Conservation (phyloP, 495 filamentous ascomycete species). For the Neurospora tetrasperma region DNA sequence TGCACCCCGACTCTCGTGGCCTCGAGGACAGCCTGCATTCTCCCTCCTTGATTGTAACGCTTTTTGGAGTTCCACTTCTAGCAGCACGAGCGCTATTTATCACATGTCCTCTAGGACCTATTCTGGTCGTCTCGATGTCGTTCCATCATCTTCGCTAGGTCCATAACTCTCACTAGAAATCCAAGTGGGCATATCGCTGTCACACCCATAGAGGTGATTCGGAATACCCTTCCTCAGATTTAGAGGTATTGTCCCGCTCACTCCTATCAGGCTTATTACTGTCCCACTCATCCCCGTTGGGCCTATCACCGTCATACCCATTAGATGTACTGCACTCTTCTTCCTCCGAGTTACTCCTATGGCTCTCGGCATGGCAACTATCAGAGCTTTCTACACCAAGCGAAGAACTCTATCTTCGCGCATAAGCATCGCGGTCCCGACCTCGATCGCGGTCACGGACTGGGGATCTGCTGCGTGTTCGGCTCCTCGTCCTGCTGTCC, state of each 20-base stretch:
- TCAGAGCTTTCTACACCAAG: neutral
- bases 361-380: neutral
- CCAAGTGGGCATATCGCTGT: neutral
- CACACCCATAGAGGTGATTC: neutral
- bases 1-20: neutral
- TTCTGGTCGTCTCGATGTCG: too few relatives aligned
- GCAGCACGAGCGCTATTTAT: too few relatives aligned
- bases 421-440: slow-evolving; percentile 33
- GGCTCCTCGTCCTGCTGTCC: slow-evolving; percentile 35
- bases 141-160: too few relatives aligned
- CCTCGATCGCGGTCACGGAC: slow-evolving; percentile 31
- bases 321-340: neutral
- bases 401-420: slow-evolving; percentile 24
- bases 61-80: neutral
- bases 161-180: neutral
- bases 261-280: neutral
- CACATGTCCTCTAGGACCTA: too few relatives aligned
- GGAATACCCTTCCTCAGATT: neutral
- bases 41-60: neutral
- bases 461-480: slow-evolving; percentile 35
- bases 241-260: neutral
- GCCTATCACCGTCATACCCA: neutral
- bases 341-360: neutral
- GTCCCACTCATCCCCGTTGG: neutral
- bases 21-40: neutral